These are phyloP conservation scores for Physcomitrellopsis africana DNA, from an alignment of 225 moss, liverwort and hornwort species.

Conservation along the genomic window DNA sequence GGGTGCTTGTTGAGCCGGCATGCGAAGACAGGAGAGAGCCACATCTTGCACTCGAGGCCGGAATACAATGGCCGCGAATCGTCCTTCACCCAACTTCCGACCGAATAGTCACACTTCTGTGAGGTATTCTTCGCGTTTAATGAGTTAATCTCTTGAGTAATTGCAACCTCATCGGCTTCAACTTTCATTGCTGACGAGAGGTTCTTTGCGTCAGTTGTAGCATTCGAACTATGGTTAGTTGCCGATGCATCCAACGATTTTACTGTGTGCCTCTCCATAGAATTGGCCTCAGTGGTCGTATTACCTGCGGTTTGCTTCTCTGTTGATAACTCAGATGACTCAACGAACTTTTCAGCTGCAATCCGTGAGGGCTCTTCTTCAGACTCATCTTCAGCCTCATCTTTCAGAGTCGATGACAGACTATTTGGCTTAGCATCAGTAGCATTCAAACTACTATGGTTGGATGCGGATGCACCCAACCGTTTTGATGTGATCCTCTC, in stretches of 20 bases:
- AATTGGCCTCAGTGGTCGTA: neutral
- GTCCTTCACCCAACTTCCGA: constrained; percentile 71
- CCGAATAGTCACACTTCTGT: constrained; percentile 58
- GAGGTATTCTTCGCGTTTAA: neutral
- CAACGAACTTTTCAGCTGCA: neutral
- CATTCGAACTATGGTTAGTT: neutral
- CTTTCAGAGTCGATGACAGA: too few species aligned
- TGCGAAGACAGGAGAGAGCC: constrained; percentile 52
- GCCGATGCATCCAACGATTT: neutral
- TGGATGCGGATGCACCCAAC: too few species aligned
- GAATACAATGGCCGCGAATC: constrained; percentile 56
- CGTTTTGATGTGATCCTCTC: too few species aligned
- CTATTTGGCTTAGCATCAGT: too few species aligned
- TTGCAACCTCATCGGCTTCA: neutral
- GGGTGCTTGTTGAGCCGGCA: constrained; percentile 63
- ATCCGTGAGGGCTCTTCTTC: neutral
- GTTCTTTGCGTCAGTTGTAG: neutral
- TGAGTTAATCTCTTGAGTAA: neutral
- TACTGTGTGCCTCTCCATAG: neutral
- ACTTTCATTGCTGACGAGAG: neutral
- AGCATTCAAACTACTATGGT: too few species aligned
- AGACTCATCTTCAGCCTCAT: too few species aligned
- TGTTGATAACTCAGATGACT: neutral
- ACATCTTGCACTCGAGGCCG: constrained; percentile 66
- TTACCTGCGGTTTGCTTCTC: neutral